These are phyloP conservation scores for Penicillium maclennaniae DNA, from an alignment of 495 filamentous ascomycete genomes.

Conservation along the genomic window DNA sequence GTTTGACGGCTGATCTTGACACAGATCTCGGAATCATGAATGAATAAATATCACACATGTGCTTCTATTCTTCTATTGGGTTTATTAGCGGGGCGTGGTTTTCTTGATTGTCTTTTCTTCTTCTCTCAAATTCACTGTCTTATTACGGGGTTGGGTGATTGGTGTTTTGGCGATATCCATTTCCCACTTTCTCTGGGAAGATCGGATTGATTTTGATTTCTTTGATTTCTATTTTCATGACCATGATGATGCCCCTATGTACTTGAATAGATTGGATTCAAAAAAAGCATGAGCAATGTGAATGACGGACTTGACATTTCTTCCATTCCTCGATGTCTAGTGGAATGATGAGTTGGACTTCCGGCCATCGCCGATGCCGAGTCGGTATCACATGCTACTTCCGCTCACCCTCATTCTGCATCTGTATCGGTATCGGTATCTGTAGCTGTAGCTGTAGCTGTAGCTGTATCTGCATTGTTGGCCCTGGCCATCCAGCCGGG, in stretches of 20 bases:
- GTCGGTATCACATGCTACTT: neutral
- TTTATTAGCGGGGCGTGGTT: constrained; percentile 12
- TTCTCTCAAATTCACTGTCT: constrained; percentile 14
- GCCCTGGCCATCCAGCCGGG: neutral
- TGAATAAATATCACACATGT: constrained; percentile 13
- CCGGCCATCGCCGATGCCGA: neutral
- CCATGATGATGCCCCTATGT: constrained; percentile 9
- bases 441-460: too few species aligned
- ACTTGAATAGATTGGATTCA: constrained; percentile 8
- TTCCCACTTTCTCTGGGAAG: neutral
- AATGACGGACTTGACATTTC: neutral
- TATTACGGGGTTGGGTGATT: constrained; percentile 4
- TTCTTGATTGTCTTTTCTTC: too few species aligned
- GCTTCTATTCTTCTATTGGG: constrained; percentile 6
- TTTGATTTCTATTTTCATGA: neutral
- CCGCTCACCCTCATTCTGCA: neutral
- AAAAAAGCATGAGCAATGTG: constrained; percentile 10
- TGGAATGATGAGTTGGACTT: neutral
- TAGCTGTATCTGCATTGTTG: too few species aligned
- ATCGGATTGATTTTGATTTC: neutral
- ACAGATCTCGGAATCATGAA: constrained; percentile 32
- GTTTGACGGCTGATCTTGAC: constrained; percentile 26
- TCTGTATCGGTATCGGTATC: too few species aligned
- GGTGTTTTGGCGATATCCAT: constrained; percentile 4
- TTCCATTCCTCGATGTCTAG: neutral